These are phyloP conservation scores for Pulveroboletus frians DNA, from an alignment of 768 basidiomycete genomes.

Conservation along the genomic window DNA sequence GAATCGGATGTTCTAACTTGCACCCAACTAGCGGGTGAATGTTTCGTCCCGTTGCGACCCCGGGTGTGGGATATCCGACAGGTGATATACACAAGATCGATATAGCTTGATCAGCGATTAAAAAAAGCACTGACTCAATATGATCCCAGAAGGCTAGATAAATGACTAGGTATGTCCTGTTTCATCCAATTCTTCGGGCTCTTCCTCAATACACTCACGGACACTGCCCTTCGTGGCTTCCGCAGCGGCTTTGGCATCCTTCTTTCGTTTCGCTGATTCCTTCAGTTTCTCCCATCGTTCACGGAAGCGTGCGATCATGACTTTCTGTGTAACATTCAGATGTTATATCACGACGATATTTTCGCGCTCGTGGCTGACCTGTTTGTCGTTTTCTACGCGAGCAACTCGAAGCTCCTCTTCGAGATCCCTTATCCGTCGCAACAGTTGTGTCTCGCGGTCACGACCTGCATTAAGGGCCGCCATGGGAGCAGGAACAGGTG, in stretches of 20 bases:
- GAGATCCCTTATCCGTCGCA: slow-evolving; percentile 59
- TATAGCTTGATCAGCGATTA: background rate
- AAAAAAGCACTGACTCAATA: slow-evolving; percentile 4
- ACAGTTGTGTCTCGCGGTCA: slow-evolving; percentile 50
- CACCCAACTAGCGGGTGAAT: background rate
- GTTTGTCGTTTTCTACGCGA: slow-evolving; percentile 74
- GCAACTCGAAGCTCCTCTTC: slow-evolving; percentile 70
- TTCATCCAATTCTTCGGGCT: slow-evolving; percentile 51
- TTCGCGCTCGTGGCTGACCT: slow-evolving; percentile 42
- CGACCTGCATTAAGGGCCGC: slow-evolving; percentile 48
- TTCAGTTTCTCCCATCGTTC: slow-evolving; percentile 90
- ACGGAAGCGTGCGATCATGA: slow-evolving; percentile 75
- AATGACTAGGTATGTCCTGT: background rate
- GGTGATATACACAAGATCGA: slow-evolving; percentile 14
- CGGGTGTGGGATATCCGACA: background rate
- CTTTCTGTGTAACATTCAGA: slow-evolving; percentile 48
- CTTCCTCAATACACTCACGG: slow-evolving; percentile 65
- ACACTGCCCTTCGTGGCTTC: slow-evolving; percentile 42
- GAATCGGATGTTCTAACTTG: too few species aligned
- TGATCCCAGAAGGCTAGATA: background rate
- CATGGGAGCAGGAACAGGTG: slow-evolving; percentile 42
- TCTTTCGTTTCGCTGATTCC: slow-evolving; percentile 82
- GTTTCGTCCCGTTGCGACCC: background rate
- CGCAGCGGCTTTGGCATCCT: slow-evolving; percentile 59
- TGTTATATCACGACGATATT: slow-evolving; percentile 10